Conservation (phyloP, 495 filamentous ascomycete genomes). For the Penicillium fimorum region DNA sequence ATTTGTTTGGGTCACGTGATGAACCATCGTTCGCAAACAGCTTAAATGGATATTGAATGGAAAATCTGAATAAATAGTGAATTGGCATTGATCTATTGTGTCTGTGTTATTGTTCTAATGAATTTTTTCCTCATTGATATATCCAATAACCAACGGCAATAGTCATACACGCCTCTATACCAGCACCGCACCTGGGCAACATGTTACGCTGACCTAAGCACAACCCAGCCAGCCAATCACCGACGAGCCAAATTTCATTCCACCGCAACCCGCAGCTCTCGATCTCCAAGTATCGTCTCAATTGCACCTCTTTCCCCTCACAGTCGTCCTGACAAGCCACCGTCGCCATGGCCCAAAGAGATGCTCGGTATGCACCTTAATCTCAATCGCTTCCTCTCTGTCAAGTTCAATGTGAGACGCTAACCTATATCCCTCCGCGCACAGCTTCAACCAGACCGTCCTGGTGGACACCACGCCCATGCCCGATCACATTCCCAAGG, state of each 20-base stretch:
- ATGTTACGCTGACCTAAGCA: conserved; percentile 20
- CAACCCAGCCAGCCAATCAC: conserved; percentile 30
- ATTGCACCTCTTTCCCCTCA: conserved; percentile 22
- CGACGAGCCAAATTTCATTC: conserved; percentile 31
- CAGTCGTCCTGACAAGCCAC: conserved; percentile 18
- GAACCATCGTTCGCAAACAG: not conserved
- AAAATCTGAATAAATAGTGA: not conserved
- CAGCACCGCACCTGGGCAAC: not conserved
- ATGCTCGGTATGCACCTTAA: conserved; percentile 42
- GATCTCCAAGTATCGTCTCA: conserved; percentile 24
- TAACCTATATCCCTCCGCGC: conserved; percentile 27
- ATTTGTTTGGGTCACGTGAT: conserved; percentile 36
- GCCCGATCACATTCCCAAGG: conserved; percentile 83
- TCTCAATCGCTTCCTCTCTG: not conserved
- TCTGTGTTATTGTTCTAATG: not conserved
- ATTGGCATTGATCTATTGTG: not conserved
- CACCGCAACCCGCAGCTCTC: conserved; percentile 32
- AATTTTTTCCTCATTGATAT: not conserved
- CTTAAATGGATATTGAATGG: not conserved
- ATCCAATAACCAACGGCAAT: not conserved
- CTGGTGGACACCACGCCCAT: conserved; percentile 96
- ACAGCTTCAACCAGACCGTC: conserved; percentile 87
- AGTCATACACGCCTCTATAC: not conserved
- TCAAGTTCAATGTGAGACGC: conserved; percentile 10
- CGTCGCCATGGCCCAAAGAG: conserved; percentile 50